Conservation (phyloP, 139 green algal species). For the Tetradesmus lagerheimii region DNA sequence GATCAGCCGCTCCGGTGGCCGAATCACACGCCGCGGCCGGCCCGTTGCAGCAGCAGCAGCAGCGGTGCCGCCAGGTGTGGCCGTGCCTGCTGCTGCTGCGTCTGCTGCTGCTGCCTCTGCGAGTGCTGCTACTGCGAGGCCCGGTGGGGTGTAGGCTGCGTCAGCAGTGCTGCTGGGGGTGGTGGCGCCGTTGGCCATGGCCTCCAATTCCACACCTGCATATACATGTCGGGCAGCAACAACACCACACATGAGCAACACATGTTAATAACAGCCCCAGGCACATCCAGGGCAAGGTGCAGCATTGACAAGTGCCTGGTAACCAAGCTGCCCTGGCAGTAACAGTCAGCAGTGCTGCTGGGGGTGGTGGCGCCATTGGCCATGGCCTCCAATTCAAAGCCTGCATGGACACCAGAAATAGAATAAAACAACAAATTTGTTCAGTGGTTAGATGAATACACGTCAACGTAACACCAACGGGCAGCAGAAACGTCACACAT, state of each 20-base stretch:
- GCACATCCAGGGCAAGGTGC: too few relatives aligned
- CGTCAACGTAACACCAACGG: too few relatives aligned
- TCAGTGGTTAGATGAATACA: too few relatives aligned
- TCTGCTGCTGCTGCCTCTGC: slow-evolving; percentile 21
- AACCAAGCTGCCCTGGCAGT: too few relatives aligned
- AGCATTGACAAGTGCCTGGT: too few relatives aligned
- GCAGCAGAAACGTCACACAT: too few relatives aligned
- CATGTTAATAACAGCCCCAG: neutral
- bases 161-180: neutral
- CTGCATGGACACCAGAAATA: neutral
- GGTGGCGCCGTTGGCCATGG: slow-evolving; percentile 21
- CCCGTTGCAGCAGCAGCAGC: neutral
- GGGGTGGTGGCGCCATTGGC: neutral
- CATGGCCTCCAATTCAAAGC: slow-evolving; percentile 21
- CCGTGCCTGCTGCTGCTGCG: slow-evolving; percentile 17
- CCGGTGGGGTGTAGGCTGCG: neutral
- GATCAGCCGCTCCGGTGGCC: slow-evolving; percentile 35
- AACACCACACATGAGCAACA: neutral
- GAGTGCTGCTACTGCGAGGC: neutral
- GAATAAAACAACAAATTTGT: too few relatives aligned
- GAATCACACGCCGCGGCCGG: slow-evolving; percentile 27
- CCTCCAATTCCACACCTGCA: slow-evolving; percentile 29
- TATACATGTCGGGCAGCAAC: too few relatives aligned
- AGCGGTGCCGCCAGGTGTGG: neutral
- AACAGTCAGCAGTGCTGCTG: neutral